Percentiles rank a stretch among this genome's conserved stretches.
Conservation (phyloP, 768 basidiomycete genomes). For the Sistotremastrum niveocremeum region DNA sequence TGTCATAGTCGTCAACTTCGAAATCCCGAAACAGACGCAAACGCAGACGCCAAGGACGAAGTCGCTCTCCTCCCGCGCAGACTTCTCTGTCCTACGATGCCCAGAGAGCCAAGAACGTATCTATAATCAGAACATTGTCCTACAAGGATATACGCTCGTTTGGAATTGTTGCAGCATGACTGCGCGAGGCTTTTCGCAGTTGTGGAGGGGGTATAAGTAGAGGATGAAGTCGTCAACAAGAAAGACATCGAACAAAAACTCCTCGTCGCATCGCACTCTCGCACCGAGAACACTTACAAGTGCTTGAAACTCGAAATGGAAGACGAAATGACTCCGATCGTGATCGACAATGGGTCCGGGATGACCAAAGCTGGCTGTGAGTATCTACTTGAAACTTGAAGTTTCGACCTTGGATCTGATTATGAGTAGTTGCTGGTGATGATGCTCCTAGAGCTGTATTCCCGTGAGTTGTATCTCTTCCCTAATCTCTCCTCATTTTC, state of each 20-base stretch:
- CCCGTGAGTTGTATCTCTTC: slow-evolving; percentile 51
- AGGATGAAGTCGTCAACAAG: not conserved
- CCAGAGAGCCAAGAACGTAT: no score
- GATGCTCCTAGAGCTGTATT: slow-evolving; percentile 89
- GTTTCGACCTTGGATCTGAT: slow-evolving; percentile 5
- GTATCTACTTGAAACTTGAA: no score
- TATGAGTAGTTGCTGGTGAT: slow-evolving; percentile 42
- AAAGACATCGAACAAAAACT: not conserved
- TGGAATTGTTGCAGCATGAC: slow-evolving; percentile 2
- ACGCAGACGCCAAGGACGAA: no score
- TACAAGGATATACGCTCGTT: slow-evolving; percentile 1
- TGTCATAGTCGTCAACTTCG: slow-evolving; percentile 25
- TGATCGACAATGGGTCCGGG: slow-evolving; percentile 91
- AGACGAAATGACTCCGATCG: slow-evolving; percentile 24
- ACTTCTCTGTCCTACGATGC: not conserved
- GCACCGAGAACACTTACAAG: no score
- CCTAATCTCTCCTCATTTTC: not conserved
- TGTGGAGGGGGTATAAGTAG: no score
- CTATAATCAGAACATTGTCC: no score
- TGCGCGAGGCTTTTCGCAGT: no score
- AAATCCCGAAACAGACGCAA: no score
- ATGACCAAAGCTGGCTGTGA: slow-evolving; percentile 99
- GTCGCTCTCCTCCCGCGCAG: slow-evolving; percentile 39
- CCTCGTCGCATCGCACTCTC: slow-evolving; percentile 2
- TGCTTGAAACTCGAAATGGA: no score